Percentiles rank a stretch among this genome's conserved stretches.
Evolutionary conservation across 108 stramenopile genomes (phyloP).

Genomic region (Cafeteria roenbergensis): DNA sequence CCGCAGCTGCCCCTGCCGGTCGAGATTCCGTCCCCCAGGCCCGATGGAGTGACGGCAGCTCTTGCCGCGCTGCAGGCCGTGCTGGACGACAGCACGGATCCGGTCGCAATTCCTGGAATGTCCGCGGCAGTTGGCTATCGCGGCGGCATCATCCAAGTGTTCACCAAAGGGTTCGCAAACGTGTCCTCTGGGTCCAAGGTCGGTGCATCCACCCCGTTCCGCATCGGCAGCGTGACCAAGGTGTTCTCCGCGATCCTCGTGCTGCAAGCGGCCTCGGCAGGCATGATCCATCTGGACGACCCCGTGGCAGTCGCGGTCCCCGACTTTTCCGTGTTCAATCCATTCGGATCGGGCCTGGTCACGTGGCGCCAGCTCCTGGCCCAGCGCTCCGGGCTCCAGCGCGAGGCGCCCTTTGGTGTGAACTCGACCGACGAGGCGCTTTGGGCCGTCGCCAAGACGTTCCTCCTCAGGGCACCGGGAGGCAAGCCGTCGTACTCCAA

Average conservation of each 20-base stretch:
- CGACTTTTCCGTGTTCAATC: not conserved
- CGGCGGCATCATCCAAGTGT: too few relatives aligned
- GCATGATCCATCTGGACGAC: not conserved
- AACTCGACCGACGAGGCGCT: not conserved
- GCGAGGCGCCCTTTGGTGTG: not conserved
- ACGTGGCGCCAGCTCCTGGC: not conserved
- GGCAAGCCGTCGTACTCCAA: not conserved
- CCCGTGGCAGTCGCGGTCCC: not conserved
- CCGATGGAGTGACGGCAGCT: too few relatives aligned
- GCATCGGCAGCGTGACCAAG: not conserved
- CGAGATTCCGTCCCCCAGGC: too few relatives aligned
- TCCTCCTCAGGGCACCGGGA: not conserved
- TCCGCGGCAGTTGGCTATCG: too few relatives aligned
- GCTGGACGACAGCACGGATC: too few relatives aligned
- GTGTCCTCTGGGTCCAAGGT: too few relatives aligned
- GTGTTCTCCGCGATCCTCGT: not conserved
- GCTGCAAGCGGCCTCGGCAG: not conserved
- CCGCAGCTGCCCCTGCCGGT: too few relatives aligned
- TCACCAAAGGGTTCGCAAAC: too few relatives aligned
- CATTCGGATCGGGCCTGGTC: not conserved
- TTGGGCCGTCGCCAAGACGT: not conserved
- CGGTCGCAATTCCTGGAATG: too few relatives aligned
- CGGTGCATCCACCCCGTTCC: too few relatives aligned
- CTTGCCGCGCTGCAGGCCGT: too few relatives aligned
- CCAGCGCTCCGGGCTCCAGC: not conserved